These are phyloP conservation scores for Crassisporium funariophilum DNA, from an alignment of 768 basidiomycete species.

Conservation along the genomic window DNA sequence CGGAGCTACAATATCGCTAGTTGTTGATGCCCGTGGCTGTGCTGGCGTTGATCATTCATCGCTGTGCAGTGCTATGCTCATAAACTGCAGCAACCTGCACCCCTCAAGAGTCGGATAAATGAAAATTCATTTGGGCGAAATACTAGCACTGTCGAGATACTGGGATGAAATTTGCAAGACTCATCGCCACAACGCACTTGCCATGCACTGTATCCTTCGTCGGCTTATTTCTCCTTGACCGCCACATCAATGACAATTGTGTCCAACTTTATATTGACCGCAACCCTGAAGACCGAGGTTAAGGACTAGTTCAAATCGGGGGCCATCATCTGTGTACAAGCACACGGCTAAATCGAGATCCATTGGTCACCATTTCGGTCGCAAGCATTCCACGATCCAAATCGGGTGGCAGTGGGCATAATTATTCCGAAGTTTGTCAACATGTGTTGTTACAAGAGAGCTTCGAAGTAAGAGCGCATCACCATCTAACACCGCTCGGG, in stretches of 20 bases:
- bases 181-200: no score
- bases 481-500: constrained; percentile 23
- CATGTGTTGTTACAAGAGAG: constrained; percentile 15
- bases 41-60: no score
- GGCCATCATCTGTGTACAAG: constrained; percentile 8
- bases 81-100: no score
- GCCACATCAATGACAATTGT: constrained; percentile 7
- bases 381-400: constrained; percentile 21
- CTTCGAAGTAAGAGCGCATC: constrained; percentile 19
- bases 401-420: constrained; percentile 37
- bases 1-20: constrained; percentile 27
- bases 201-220: no score
- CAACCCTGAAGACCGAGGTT: constrained; percentile 15
- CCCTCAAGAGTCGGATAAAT: no score
- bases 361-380: constrained; percentile 8
- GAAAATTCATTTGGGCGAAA: no score
- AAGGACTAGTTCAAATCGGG: constrained; percentile 7
- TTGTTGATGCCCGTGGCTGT: no score
- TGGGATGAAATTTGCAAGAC: no score
- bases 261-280: background rate
- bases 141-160: no score
- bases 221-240: background rate
- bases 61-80: no score
- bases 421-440: constrained; percentile 35
- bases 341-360: constrained; percentile 18